A percentile compares a stretch with the other conserved stretches of the same genome.
Evolutionary conservation across 306 rosid species (phyloP).

Genomic region (peach (Prunus persica)): Prunus_persica_NCBIv2 NC_034009.1:37239001-37239500

Average conservation of each 20-base stretch:
- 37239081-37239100: not conserved
- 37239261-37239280: not conserved
- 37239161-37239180: not conserved
- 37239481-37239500: not conserved
- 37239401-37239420: not conserved
- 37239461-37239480: not conserved
- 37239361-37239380: too few species aligned
- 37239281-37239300: too few species aligned
- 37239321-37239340: too few species aligned
- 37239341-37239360: too few species aligned
- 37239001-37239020: not conserved
- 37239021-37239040: not conserved
- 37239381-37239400: too few species aligned
- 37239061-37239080: not conserved
- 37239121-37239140: not conserved
- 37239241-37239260: not conserved
- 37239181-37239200: not conserved
- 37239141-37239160: not conserved
- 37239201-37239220: not conserved
- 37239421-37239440: not conserved
- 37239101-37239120: not conserved
- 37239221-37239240: not conserved
- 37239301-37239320: too few species aligned
- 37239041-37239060: not conserved
- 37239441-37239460: not conserved